Evolutionary conservation across 495 filamentous ascomycete species (phyloP).

Genomic region (Chaetomidium leptoderma): DNA sequence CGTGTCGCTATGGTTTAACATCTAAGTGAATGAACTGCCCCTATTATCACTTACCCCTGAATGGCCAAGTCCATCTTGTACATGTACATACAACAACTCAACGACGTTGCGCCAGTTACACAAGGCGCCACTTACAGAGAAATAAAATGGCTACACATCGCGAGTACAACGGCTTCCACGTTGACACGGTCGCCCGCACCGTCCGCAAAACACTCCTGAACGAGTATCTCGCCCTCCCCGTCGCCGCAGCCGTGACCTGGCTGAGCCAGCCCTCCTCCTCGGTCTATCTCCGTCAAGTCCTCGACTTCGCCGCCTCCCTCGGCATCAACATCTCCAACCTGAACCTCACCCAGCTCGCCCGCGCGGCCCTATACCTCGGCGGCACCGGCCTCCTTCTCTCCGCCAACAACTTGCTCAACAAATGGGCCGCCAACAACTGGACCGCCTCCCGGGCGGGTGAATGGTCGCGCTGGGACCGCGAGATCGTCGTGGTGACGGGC

Average conservation of each 20-base stretch:
- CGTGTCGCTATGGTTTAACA: background rate
- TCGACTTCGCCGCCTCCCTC: slow-evolving; percentile 2
- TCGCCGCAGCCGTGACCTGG: slow-evolving; percentile 17
- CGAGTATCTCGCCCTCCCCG: slow-evolving; percentile 22
- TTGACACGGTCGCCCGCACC: slow-evolving; percentile 21
- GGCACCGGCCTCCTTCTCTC: slow-evolving; percentile 19
- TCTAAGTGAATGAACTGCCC: no score
- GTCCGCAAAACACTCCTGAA: slow-evolving; percentile 25
- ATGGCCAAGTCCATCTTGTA: no score
- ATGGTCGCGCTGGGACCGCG: slow-evolving; percentile 24
- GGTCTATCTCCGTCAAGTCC: slow-evolving; percentile 5
- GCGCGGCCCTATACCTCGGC: slow-evolving; percentile 16
- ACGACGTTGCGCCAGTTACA: background rate
- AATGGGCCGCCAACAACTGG: slow-evolving; percentile 32
- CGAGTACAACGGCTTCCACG: slow-evolving; percentile 21
- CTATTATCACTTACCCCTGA: background rate
- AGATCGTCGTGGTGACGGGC: slow-evolving; percentile 32
- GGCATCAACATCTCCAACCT: slow-evolving; percentile 1
- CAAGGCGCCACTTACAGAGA: background rate
- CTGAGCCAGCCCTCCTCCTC: slow-evolving; percentile 11
- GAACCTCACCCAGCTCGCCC: slow-evolving; percentile 6
- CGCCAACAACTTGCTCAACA: slow-evolving; percentile 25
- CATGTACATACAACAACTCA: no score
- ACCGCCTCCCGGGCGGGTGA: slow-evolving; percentile 16
- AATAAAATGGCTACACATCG: slow-evolving; percentile 19